phyloP scores from a whole-genome alignment of 306 rosid species.

The Vicia villosa region DNA sequence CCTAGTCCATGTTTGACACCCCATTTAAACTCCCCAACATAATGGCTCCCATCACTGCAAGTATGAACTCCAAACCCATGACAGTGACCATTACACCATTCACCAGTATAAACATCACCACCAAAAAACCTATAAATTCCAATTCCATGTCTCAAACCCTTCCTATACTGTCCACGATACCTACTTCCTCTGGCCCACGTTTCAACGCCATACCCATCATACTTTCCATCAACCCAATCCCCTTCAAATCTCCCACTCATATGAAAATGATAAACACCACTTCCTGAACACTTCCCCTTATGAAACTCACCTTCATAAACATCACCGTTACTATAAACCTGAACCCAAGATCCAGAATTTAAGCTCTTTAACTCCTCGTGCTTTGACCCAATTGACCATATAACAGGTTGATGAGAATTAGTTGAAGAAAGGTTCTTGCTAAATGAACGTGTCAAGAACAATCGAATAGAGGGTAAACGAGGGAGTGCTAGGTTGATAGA shows the following conservation, averaged over 20 bases:
- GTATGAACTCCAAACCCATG: slow-evolving; percentile 91
- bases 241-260: slow-evolving; percentile 93
- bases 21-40: slow-evolving; percentile 89
- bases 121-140: slow-evolving; percentile 79
- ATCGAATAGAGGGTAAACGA: slow-evolving; percentile 61
- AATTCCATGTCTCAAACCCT: slow-evolving; percentile 86
- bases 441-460: slow-evolving; percentile 55
- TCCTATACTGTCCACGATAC: slow-evolving; percentile 78
- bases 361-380: slow-evolving; percentile 47
- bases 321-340: slow-evolving; percentile 75
- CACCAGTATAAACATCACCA: slow-evolving; percentile 85
- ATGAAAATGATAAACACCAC: slow-evolving; percentile 82
- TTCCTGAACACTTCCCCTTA: slow-evolving; percentile 84
- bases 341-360: slow-evolving; percentile 81
- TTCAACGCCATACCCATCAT: slow-evolving; percentile 93
- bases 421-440: slow-evolving; percentile 48
- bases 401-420: slow-evolving; percentile 55
- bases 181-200: slow-evolving; percentile 96
- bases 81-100: slow-evolving; percentile 95
- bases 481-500: slow-evolving; percentile 66
- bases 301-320: slow-evolving; percentile 93
- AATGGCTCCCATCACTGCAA: slow-evolving; percentile 80
- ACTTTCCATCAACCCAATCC: slow-evolving; percentile 89
- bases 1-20: slow-evolving; percentile 96
- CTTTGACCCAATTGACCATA: slow-evolving; percentile 92